phyloP scores from a whole-genome alignment of 2,329 filamentous ascomycete species.

The Pestalotiopsis sp. region DNA sequence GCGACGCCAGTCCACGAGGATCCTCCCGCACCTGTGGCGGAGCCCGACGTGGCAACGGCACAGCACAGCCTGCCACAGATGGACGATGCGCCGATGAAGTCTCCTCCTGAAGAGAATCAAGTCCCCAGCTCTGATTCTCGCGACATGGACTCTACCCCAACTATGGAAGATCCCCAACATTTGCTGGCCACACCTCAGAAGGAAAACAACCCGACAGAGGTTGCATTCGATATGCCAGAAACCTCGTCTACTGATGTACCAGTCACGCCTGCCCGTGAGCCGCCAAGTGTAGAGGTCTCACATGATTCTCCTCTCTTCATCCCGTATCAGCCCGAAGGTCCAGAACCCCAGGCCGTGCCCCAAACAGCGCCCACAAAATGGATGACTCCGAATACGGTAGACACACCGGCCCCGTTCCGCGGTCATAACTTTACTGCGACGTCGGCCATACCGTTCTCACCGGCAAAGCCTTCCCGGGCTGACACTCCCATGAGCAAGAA shows the following conservation, averaged over 20 bases:
- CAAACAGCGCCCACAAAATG: constrained; percentile 28
- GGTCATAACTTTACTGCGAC: constrained; percentile 20
- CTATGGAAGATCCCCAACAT: not conserved
- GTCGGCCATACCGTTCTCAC: constrained; percentile 29
- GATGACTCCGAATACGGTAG: constrained; percentile 26
- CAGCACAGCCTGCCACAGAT: not conserved
- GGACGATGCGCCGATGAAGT: not conserved
- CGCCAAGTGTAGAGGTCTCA: constrained; percentile 28
- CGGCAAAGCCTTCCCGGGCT: constrained; percentile 6
- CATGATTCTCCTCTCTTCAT: constrained; percentile 48
- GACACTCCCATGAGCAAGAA: not conserved
- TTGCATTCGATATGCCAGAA: not conserved
- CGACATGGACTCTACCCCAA: not conserved
- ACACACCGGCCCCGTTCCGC: not conserved
- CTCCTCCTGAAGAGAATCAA: not conserved
- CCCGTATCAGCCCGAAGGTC: constrained; percentile 59
- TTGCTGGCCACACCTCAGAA: not conserved
- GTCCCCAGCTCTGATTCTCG: not conserved
- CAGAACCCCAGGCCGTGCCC: constrained; percentile 39
- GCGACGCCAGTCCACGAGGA: not conserved
- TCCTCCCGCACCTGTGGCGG: not conserved
- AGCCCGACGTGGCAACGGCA: not conserved
- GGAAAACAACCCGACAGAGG: not conserved
- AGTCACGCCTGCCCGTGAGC: constrained; percentile 26
- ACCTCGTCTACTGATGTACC: constrained; percentile 19